Conservation (phyloP, 768 basidiomycete species). For the Boletus subparvulus region DNA sequence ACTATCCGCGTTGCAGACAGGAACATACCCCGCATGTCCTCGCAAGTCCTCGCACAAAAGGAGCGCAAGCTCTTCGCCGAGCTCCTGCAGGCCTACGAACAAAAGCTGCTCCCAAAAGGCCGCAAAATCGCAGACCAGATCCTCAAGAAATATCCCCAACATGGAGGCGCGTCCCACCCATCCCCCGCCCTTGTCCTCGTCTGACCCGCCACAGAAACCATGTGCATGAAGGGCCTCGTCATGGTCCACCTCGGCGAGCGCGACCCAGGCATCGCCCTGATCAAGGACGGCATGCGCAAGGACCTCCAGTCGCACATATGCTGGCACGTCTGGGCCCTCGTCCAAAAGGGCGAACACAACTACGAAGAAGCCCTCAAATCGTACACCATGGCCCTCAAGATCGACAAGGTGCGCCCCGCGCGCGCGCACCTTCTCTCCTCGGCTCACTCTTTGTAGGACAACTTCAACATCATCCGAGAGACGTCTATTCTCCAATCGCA, state of each 20-base stretch:
- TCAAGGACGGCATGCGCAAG: slow-evolving; percentile 78
- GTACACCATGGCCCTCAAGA: slow-evolving; percentile 83
- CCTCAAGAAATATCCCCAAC: slow-evolving; percentile 92
- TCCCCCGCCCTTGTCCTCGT: background rate
- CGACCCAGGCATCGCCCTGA: slow-evolving; percentile 79
- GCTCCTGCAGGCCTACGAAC: slow-evolving; percentile 83
- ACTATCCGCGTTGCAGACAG: no score
- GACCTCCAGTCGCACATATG: slow-evolving; percentile 90
- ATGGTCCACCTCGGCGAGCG: slow-evolving; percentile 75
- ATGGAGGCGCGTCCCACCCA: slow-evolving; percentile 73
- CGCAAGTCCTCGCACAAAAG: slow-evolving; percentile 62
- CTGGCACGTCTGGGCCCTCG: slow-evolving; percentile 97
- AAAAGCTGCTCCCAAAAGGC: slow-evolving; percentile 84
- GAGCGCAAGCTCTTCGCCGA: slow-evolving; percentile 86
- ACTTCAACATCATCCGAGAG: slow-evolving; percentile 90
- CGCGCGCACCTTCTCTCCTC: background rate
- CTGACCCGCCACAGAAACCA: slow-evolving; percentile 61
- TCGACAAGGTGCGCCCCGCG: slow-evolving; percentile 70
- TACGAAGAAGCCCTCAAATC: slow-evolving; percentile 94
- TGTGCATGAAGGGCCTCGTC: slow-evolving; percentile 95
- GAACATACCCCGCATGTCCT: slow-evolving; percentile 10
- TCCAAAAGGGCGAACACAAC: slow-evolving; percentile 92
- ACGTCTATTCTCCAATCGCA: slow-evolving; percentile 88
- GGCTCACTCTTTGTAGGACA: slow-evolving; percentile 57
- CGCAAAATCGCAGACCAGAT: slow-evolving; percentile 90